These are phyloP conservation scores for Chrysanthemum seticuspe DNA, from an alignment of 129 eudicot species.

Conservation along the genomic window DNA sequence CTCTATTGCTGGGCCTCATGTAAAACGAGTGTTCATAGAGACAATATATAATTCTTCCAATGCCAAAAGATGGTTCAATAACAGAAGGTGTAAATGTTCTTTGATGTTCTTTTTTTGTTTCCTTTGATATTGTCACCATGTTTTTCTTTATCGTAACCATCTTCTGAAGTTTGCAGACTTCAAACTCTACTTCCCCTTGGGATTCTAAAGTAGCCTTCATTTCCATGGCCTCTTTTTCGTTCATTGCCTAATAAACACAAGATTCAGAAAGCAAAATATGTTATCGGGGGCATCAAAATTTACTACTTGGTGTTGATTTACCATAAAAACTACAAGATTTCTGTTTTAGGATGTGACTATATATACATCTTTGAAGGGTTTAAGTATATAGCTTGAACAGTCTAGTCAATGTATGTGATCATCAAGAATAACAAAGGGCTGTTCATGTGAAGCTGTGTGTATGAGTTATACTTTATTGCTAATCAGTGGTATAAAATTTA, in stretches of 20 bases:
- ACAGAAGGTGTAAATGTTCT: slow-evolving; percentile 82
- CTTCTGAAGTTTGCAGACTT: slow-evolving; percentile 61
- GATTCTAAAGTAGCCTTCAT: slow-evolving; percentile 59
- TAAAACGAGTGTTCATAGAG: slow-evolving; percentile 72
- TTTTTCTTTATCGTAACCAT: slow-evolving; percentile 50
- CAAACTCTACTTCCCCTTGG: slow-evolving; percentile 69
- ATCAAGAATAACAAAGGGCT: too few species aligned
- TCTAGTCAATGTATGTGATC: too few species aligned
- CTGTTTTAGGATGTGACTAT: too few species aligned
- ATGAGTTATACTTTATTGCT: too few species aligned
- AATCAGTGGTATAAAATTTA: too few species aligned
- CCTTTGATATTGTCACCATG: slow-evolving; percentile 71
- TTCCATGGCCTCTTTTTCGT: slow-evolving; percentile 67
- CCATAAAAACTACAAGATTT: too few species aligned
- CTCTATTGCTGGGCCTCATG: slow-evolving; percentile 66
- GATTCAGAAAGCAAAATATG: not conserved
- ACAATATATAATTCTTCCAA: slow-evolving; percentile 78
- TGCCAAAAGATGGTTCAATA: slow-evolving; percentile 86
- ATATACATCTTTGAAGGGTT: too few species aligned
- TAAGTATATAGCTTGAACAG: too few species aligned
- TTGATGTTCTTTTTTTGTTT: slow-evolving; percentile 70
- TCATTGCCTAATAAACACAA: slow-evolving; percentile 51
- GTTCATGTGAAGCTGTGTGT: too few species aligned
- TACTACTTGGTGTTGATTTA: too few species aligned
- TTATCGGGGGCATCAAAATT: not conserved